Percentiles rank a stretch among this genome's conserved stretches.
These are phyloP conservation scores for Stephanodiscus minutulus DNA, from an alignment of 108 stramenopile species.

Conservation along the genomic window DNA sequence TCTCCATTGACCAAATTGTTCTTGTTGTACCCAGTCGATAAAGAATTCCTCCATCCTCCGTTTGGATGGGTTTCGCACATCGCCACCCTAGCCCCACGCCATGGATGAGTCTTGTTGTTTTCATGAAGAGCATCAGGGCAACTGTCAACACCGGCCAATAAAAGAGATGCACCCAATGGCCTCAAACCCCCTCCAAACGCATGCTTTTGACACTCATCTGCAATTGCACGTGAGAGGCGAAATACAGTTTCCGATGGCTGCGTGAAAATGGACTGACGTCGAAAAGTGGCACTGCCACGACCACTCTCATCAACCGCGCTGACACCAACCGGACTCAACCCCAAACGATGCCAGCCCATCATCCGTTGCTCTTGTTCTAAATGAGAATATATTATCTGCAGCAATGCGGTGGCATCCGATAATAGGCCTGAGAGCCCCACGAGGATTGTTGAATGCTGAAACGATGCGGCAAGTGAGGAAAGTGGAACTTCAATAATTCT, in stretches of 20 bases:
- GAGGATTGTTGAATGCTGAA: slow-evolving; percentile 28
- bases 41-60: slow-evolving; percentile 24
- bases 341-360: slow-evolving; percentile 49
- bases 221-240: slow-evolving; percentile 43
- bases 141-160: slow-evolving; percentile 53
- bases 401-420: slow-evolving; percentile 56
- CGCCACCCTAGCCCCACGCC: slow-evolving; percentile 23
- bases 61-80: slow-evolving; percentile 51
- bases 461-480: slow-evolving; percentile 10
- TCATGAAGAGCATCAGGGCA: not conserved
- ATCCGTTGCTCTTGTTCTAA: slow-evolving; percentile 48
- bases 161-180: slow-evolving; percentile 68
- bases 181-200: slow-evolving; percentile 80
- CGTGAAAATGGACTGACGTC: slow-evolving; percentile 9
- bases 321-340: slow-evolving; percentile 29
- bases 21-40: slow-evolving; percentile 4
- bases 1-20: not conserved
- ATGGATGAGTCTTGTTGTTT: slow-evolving; percentile 1
- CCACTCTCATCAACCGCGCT: slow-evolving; percentile 6
- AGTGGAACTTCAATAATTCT: slow-evolving; percentile 50
- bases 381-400: slow-evolving; percentile 34
- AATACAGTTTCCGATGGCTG: slow-evolving; percentile 34
- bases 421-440: slow-evolving; percentile 72
- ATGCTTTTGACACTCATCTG: slow-evolving; percentile 71
- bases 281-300: not conserved